phyloP scores from a whole-genome alignment of 23 red algal genomes.

The Gracilaria domingensis region DNA sequence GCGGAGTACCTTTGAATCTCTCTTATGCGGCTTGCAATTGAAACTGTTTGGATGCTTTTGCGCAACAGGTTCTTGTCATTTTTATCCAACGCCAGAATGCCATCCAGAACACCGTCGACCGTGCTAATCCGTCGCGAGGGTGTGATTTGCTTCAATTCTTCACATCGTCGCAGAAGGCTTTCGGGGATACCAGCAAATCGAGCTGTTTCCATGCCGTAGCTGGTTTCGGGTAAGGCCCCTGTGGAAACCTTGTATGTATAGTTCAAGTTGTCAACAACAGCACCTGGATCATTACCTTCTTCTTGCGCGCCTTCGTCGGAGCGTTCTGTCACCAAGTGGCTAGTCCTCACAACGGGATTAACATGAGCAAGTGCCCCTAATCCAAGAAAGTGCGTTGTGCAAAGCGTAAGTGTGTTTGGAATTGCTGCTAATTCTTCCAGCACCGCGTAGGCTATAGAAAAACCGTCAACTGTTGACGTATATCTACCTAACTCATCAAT shows the following conservation, averaged over 20 bases:
- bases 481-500: conserved; percentile 91
- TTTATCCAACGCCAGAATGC: conserved; percentile 17
- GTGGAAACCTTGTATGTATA: conserved; percentile 57
- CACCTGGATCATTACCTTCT: not conserved
- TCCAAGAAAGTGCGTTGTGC: conserved; percentile 83
- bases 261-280: conserved; percentile 12
- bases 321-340: conserved; percentile 59
- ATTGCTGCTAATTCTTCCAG: conserved; percentile 67
- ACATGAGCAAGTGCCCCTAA: conserved; percentile 57
- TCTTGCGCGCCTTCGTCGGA: not conserved
- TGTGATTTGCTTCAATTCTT: not conserved
- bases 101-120: conserved; percentile 1
- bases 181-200: conserved; percentile 56
- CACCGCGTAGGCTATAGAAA: conserved; percentile 81
- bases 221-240: conserved; percentile 47
- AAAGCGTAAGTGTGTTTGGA: conserved; percentile 70
- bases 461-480: conserved; percentile 86
- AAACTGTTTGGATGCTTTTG: conserved; percentile 6
- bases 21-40: conserved; percentile 18
- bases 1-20: not conserved
- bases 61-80: conserved; percentile 22
- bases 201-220: conserved; percentile 64
- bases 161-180: not conserved
- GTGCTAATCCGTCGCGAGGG: conserved; percentile 22
- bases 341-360: conserved; percentile 54